phyloP scores from a whole-genome alignment of 352 stramenopile species.

The Phytophthora foliorum region DNA sequence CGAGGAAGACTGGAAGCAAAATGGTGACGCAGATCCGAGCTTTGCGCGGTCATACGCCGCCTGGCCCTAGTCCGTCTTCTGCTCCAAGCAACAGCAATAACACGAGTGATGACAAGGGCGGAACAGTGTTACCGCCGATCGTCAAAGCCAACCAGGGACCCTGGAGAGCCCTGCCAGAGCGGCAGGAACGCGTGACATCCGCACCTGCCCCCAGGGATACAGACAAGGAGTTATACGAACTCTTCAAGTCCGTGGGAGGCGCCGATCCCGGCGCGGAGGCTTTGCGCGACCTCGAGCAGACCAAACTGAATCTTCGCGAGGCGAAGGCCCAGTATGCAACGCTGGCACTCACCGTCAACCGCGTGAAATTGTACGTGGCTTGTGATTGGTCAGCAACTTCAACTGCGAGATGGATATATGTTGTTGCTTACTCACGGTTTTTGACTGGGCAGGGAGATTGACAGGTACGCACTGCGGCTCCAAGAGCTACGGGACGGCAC shows the following conservation, averaged over 20 bases:
- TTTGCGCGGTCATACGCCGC: constrained; percentile 39
- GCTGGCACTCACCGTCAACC: constrained; percentile 62
- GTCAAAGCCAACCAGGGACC: constrained; percentile 17
- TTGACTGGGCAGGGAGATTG: constrained; percentile 51
- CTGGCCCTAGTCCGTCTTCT: constrained; percentile 5
- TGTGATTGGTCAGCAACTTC: constrained; percentile 28
- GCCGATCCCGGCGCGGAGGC: constrained; percentile 49
- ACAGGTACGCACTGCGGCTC: constrained; percentile 48
- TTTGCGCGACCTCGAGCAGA: constrained; percentile 62
- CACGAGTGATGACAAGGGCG: background rate
- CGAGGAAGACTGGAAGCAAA: constrained; percentile 43
- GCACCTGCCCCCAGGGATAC: constrained; percentile 10
- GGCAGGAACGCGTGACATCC: constrained; percentile 2
- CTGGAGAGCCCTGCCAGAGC: constrained; percentile 1
- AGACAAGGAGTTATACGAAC: constrained; percentile 70
- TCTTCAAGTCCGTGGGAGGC: constrained; percentile 48
- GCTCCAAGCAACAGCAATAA: constrained; percentile 8
- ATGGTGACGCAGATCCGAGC: constrained; percentile 67
- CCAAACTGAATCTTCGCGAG: constrained; percentile 67
- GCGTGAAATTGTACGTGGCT: constrained; percentile 63
- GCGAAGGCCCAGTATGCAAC: constrained; percentile 46
- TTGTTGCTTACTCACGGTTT: constrained; percentile 11
- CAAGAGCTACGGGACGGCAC: constrained; percentile 37
- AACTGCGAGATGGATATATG: constrained; percentile 24
- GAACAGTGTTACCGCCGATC: constrained; percentile 15